Evolutionary conservation across 73 alveolate species (phyloP).

Genomic region (Tetrahymena thermophila): DNA sequence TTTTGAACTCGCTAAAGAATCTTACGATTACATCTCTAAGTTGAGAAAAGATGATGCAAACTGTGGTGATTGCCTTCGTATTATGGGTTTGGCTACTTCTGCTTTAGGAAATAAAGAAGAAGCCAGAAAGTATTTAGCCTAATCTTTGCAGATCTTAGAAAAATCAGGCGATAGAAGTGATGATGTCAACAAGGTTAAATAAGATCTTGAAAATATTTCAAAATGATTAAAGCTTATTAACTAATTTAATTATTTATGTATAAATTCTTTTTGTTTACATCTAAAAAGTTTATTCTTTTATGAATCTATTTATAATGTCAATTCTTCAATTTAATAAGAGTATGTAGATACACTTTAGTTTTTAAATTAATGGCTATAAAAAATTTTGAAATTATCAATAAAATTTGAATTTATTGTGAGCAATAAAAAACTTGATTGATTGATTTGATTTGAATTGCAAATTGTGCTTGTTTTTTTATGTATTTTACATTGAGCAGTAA

Average conservation of each 20-base stretch:
- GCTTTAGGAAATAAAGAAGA: not conserved
- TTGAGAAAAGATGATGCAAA: not conserved
- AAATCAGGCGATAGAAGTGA: not conserved
- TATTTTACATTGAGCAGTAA: not conserved
- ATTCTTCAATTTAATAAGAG: no score
- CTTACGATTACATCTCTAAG: not conserved
- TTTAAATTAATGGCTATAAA: not conserved
- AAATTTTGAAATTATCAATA: no score
- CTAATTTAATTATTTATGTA: not conserved
- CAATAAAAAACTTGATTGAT: not conserved
- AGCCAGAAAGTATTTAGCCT: not conserved
- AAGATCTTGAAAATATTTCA: not conserved
- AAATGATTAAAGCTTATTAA: not conserved
- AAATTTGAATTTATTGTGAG: not conserved
- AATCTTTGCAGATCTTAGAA: not conserved
- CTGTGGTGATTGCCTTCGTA: not conserved
- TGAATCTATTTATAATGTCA: not conserved
- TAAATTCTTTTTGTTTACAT: no score
- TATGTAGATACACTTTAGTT: no score
- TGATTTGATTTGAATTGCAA: not conserved
- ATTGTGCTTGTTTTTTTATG: not conserved
- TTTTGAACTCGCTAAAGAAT: not conserved
- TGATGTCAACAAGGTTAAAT: not conserved
- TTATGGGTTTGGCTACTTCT: not conserved
- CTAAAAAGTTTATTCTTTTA: not conserved